Base-by-base conservation (phyloP, 495 filamentous ascomycete genomes). In the Aspergillus heteromorphus region DNA sequence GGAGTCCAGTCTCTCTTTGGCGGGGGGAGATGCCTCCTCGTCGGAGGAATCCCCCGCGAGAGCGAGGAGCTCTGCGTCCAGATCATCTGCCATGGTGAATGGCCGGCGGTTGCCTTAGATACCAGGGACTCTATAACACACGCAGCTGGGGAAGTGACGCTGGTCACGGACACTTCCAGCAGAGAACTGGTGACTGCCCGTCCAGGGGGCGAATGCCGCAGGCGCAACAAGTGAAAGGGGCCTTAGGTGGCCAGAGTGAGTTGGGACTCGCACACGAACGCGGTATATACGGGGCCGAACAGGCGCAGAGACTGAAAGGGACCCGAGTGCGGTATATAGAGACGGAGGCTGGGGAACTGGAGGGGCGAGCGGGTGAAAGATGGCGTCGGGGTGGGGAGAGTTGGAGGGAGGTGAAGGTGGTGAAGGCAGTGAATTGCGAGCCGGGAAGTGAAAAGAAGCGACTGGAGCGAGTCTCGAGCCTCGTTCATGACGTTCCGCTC, bases 21-120 rank as follows among this genome's bases (percentile, higher is more conserved):
- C 66, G 21, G 64, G 65, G 48, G 74, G 68, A 43, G 76, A 73
- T 25, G 70, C 62, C 53, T 82, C 79, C 54, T 83, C 82, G 55
- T 84, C 82, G 53, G 78, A 80, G 60, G 71, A 63, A 51, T 75
- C 75, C 69, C 90, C 91, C 16, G 91, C 91, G 49, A 96, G 81
- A 56, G 87, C 89, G 49, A 96, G 86, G 60, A 96, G 79, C 71
- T 95, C 90, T 50, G 89, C 88, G 64, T 96, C 91, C 55, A 95
- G 78, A 62, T 89, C 87, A 52, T 87, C 84, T 76, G 75, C 68
- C 75, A 78, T 78, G 21, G 51, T 74, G 66, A 64, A 64, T 58
- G 42, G 34, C 25, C 41, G 23, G 42, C 14, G 19, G 48, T n/a
- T 36, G 62, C 40, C 56, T 48, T 36, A 48, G 38, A 58, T 49